Evolutionary conservation across 371 early-diverging fungal genomes (phyloP), one percentile per base, ranked within the genome.

Genomic region (Mucor circinelloides): DNA sequence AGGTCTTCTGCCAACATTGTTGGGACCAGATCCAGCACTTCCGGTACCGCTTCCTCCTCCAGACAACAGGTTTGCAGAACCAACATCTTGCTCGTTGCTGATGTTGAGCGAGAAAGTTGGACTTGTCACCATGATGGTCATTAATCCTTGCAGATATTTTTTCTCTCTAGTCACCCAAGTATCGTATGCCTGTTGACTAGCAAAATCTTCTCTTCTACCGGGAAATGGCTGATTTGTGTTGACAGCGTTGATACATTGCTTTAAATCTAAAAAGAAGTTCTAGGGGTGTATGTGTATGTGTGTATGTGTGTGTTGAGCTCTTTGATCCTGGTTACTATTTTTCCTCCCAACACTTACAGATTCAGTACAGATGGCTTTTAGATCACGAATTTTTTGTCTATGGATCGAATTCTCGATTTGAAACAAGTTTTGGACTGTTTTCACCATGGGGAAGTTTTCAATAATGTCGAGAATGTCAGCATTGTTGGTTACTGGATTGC

Each of bases 181-280:
- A 31, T 84, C 82, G 46, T 81, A 82, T 10, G 74, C 77, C 28
- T 75, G 72, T 46, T 77, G 74, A 13, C 57, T 72, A 23, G 79
- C 66, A 36, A 81, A 84, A 74, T 84, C 84, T 31, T 81, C 80
- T 55, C 79, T 69, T 72, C 82, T 74, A 3, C 80, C 84, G 9
- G 84, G 84, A 54, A 78, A 84, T 0, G 84, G 68, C 54, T 77
- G 78, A 28, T 82, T 80, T 21, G 76, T 78, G 57, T 80, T 79
- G 9, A 84, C 73, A 58, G 82, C 78, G 54, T 80, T 84, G 34
- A 80, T 80, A 40, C 75, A 77, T 60, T 81, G 80, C 60, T 81
- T 84, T 2, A 84, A 55, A 71, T 84, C 84, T 60, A 77, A 25
- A 46, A 84, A 65, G 46, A 77, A 71, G 19, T 78, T 77, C 81